phyloP scores from a whole-genome alignment of 352 stramenopile species.

The Globisporangium echinulatum region DNA sequence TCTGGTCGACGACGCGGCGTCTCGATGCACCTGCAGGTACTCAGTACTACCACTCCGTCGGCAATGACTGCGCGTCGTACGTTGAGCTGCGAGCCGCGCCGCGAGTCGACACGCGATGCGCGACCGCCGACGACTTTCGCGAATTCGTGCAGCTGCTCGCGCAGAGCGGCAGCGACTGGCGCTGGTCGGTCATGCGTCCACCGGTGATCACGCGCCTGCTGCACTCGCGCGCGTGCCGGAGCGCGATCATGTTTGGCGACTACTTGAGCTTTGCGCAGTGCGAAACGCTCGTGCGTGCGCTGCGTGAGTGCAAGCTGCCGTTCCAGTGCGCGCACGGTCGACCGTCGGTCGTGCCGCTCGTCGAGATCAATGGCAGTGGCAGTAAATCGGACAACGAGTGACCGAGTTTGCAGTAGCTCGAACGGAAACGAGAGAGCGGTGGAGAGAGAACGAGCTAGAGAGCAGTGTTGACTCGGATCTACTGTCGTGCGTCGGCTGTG shows the following conservation, averaged over 20 bases:
- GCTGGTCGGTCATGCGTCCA: conserved; percentile 33
- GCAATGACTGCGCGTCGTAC: background rate
- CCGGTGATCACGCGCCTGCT: conserved; percentile 79
- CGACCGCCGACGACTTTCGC: conserved; percentile 69
- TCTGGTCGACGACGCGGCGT: too few relatives aligned
- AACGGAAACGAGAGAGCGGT: background rate
- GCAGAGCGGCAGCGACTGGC: conserved; percentile 14
- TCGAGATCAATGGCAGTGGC: conserved; percentile 36
- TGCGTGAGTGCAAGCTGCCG: conserved; percentile 74
- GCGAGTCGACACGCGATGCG: conserved; percentile 63
- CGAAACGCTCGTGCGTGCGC: conserved; percentile 52
- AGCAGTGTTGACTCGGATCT: background rate
- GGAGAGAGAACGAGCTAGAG: background rate
- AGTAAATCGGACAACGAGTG: background rate
- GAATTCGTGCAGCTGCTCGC: conserved; percentile 77
- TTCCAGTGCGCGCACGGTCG: conserved; percentile 90
- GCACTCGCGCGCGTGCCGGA: conserved; percentile 85
- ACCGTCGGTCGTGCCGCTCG: conserved; percentile 84
- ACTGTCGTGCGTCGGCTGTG: background rate
- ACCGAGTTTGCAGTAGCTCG: too few relatives aligned
- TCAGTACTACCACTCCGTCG: background rate
- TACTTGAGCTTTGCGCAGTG: conserved; percentile 64
- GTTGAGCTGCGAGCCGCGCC: conserved; percentile 40
- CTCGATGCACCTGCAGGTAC: too few relatives aligned
- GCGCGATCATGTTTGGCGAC: conserved; percentile 93